Evolutionary conservation across 768 basidiomycete genomes (phyloP).

Genomic region (Termitomyces bulborhizus): DNA sequence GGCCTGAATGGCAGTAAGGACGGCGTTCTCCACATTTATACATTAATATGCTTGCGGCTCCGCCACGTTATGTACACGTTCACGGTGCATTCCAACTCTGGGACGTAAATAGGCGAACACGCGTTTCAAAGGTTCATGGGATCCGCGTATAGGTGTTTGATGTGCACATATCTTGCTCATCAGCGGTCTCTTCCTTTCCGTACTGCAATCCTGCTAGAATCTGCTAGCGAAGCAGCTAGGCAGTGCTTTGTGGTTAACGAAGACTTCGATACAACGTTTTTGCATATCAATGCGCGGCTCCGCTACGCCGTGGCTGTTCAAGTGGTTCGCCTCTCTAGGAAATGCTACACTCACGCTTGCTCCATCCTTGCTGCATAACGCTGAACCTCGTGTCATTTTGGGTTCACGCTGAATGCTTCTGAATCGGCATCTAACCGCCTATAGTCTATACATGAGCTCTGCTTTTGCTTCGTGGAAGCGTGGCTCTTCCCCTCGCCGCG

Average conservation of each 20-base stretch:
- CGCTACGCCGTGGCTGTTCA: not conserved
- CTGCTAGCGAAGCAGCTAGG: not conserved
- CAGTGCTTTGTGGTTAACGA: not conserved
- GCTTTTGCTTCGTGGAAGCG: not conserved
- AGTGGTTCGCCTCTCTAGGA: not conserved
- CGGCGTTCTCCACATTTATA: not conserved
- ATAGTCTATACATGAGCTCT: not conserved
- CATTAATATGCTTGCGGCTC: not conserved
- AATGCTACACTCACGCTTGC: not conserved
- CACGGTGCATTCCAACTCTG: not conserved
- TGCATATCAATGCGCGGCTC: not conserved
- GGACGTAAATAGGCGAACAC: conserved; percentile 7
- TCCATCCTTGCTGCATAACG: not conserved
- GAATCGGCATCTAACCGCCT: not conserved
- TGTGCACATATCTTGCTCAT: not conserved
- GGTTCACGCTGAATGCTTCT: not conserved
- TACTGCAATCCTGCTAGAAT: no score
- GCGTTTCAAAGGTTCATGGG: not conserved
- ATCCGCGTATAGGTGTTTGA: not conserved
- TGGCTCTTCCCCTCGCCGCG: not conserved
- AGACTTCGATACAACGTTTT: not conserved
- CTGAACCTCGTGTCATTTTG: no score
- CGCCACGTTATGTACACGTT: conserved; percentile 6
- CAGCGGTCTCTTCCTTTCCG: not conserved
- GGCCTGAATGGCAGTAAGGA: not conserved